Evolutionary conservation across 805 yeast species (phyloP).

Genomic region (Suhomyces prunicola): DNA sequence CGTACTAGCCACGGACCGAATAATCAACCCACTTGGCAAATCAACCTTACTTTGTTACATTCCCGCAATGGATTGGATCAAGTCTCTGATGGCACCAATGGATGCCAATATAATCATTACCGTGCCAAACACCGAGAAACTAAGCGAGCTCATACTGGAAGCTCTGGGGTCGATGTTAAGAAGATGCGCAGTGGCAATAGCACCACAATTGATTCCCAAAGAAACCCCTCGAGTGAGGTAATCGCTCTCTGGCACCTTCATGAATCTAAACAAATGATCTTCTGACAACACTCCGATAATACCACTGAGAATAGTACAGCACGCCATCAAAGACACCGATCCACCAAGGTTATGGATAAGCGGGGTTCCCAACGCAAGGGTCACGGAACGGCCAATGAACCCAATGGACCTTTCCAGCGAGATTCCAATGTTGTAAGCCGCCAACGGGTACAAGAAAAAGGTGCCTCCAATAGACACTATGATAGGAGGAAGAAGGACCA

Average conservation of each 20-base stretch:
- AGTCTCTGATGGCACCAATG: slow-evolving; percentile 40
- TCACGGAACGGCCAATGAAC: slow-evolving; percentile 74
- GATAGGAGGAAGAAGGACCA: slow-evolving; percentile 58
- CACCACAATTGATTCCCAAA: slow-evolving; percentile 75
- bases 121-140: slow-evolving; percentile 72
- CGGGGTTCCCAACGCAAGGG: slow-evolving; percentile 78
- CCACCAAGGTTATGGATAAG: slow-evolving; percentile 66
- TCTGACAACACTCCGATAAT: slow-evolving; percentile 70
- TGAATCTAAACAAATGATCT: slow-evolving; percentile 47
- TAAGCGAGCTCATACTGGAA: slow-evolving; percentile 70
- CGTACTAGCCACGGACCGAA: too few relatives aligned
- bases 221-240: slow-evolving; percentile 75
- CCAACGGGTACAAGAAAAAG: slow-evolving; percentile 67
- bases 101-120: slow-evolving; percentile 67
- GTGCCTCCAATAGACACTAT: slow-evolving; percentile 52
- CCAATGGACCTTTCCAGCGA: slow-evolving; percentile 61
- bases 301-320: slow-evolving; percentile 73
- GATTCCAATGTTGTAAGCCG: slow-evolving; percentile 65
- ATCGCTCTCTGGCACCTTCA: slow-evolving; percentile 58
- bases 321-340: slow-evolving; percentile 69
- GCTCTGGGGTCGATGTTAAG: slow-evolving; percentile 72
- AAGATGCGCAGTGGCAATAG: slow-evolving; percentile 77
- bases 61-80: slow-evolving; percentile 48
- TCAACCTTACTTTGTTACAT: slow-evolving; percentile 7
- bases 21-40: too few relatives aligned